phyloP scores from a whole-genome alignment of 257 asterid species.

The Osmanthus fragrans region DNA sequence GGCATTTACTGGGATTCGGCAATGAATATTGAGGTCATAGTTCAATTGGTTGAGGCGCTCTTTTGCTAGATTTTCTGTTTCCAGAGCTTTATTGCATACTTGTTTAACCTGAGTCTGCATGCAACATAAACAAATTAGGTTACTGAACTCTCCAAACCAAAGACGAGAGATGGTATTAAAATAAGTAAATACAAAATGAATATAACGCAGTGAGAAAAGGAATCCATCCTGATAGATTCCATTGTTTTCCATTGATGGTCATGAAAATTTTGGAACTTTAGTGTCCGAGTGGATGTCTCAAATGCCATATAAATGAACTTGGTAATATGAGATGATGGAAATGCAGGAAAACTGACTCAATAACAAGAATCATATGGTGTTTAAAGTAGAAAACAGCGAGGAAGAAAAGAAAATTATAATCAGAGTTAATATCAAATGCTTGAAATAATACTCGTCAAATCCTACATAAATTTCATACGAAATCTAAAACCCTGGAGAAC shows the following conservation, averaged over 20 bases:
- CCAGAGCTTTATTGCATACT: conserved; percentile 51
- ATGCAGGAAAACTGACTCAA: background rate
- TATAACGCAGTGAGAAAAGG: background rate
- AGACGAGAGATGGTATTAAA: background rate
- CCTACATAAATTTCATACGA: background rate
- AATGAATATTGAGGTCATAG: conserved; percentile 55
- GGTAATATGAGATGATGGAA: background rate
- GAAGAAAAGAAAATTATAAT: background rate
- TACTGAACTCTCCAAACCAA: background rate
- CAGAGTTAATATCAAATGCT: background rate
- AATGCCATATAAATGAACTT: background rate
- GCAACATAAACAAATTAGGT: background rate
- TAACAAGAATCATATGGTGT: background rate
- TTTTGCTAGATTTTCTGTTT: conserved; percentile 59
- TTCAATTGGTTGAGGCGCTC: conserved; percentile 59
- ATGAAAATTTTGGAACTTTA: background rate
- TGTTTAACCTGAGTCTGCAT: conserved; percentile 45
- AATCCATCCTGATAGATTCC: background rate
- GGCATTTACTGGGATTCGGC: conserved; percentile 60
- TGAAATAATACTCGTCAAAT: too few relatives aligned
- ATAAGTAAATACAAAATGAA: conserved; percentile 1
- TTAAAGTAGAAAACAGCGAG: background rate
- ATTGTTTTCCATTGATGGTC: background rate
- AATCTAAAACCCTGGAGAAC: background rate
- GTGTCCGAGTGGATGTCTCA: background rate